Percentiles rank a stretch among this genome's conserved stretches.
These are phyloP conservation scores for Penicillium nucicola DNA, from an alignment of 495 filamentous ascomycete species.

Conservation along the genomic window DNA sequence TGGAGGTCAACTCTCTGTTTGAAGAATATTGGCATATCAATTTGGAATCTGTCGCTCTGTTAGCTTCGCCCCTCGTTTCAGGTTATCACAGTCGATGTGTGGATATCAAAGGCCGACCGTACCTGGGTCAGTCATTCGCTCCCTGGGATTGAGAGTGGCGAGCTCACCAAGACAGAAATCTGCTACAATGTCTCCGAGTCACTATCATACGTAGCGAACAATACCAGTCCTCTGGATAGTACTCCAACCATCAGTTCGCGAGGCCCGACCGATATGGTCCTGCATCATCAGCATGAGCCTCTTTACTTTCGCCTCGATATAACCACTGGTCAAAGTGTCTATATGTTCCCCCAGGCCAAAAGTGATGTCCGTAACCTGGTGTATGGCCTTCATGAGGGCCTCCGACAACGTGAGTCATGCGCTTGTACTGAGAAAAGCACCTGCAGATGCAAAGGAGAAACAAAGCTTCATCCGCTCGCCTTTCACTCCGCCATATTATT, in stretches of 20 bases:
- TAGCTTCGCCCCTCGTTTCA: neutral
- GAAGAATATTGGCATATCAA: neutral
- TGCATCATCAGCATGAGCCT: conserved; percentile 14
- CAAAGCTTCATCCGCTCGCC: neutral
- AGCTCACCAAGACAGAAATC: conserved; percentile 4
- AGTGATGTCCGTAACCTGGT: neutral
- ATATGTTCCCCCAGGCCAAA: conserved; percentile 8
- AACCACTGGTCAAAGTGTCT: conserved; percentile 8
- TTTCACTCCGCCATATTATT: conserved; percentile 9
- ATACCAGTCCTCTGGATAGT: conserved; percentile 11
- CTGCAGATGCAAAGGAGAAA: neutral
- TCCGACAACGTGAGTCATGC: neutral
- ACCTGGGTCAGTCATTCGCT: neutral
- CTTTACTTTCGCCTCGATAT: conserved; percentile 15
- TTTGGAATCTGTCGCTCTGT: neutral
- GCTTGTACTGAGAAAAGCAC: neutral
- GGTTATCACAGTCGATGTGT: neutral
- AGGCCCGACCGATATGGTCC: conserved; percentile 5
- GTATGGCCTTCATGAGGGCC: neutral
- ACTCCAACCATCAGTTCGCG: conserved; percentile 7
- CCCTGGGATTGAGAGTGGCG: neutral
- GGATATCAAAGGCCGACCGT: neutral
- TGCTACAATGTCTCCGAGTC: conserved; percentile 14
- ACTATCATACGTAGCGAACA: conserved; percentile 10
- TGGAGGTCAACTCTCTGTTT: no score